Conservation (phyloP, 2,329 filamentous ascomycete species). For the Verticillium alfalfae region DNA sequence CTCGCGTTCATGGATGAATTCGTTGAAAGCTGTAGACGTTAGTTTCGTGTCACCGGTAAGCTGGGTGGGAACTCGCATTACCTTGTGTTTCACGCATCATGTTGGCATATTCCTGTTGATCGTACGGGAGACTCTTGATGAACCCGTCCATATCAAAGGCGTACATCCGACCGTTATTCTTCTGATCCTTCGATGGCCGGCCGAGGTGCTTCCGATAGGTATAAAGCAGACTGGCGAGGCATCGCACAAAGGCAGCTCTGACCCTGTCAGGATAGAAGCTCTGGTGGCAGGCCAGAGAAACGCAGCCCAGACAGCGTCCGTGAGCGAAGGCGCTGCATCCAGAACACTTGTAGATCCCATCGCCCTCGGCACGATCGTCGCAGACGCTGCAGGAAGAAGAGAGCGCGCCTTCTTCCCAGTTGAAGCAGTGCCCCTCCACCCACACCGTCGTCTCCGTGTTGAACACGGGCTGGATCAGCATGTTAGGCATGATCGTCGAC, state of each 20-base stretch:
- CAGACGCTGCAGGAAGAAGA: constrained; percentile 65
- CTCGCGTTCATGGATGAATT: constrained; percentile 81
- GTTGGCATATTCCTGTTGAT: constrained; percentile 58
- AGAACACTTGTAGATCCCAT: constrained; percentile 70
- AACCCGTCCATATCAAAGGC: constrained; percentile 63
- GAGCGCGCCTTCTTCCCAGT: constrained; percentile 55
- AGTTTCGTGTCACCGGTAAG: constrained; percentile 11
- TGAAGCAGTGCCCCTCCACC: constrained; percentile 81
- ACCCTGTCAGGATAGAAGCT: constrained; percentile 59
- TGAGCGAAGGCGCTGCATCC: constrained; percentile 57
- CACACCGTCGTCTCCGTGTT: constrained; percentile 77
- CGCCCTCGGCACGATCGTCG: constrained; percentile 65
- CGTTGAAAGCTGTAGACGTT: constrained; percentile 52
- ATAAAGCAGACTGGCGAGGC: constrained; percentile 60
- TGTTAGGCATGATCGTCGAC: constrained; percentile 81
- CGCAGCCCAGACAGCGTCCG: constrained; percentile 55
- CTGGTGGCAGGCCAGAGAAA: constrained; percentile 57
- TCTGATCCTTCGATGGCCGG: constrained; percentile 56
- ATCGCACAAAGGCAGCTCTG: constrained; percentile 58
- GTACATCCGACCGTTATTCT: constrained; percentile 53
- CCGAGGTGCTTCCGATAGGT: constrained; percentile 60
- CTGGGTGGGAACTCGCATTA: constrained; percentile 23
- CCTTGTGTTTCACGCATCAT: constrained; percentile 65
- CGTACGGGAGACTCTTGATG: constrained; percentile 57
- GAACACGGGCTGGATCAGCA: constrained; percentile 71